phyloP scores from a whole-genome alignment of 2,329 filamentous ascomycete species.

The Dissoconium aciculare region DNA sequence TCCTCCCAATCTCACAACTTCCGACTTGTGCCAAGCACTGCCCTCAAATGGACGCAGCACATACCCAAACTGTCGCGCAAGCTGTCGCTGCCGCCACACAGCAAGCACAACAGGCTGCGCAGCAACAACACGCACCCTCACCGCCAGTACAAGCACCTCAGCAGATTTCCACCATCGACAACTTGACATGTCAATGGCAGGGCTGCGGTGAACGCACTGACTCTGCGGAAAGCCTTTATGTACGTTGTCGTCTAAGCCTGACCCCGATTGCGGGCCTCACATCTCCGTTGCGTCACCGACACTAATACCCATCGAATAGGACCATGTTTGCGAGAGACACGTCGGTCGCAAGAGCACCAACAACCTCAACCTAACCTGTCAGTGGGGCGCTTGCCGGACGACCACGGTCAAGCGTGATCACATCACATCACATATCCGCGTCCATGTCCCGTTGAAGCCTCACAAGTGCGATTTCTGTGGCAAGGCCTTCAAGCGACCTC shows the following conservation, averaged over 20 bases:
- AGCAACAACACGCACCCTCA: conserved; percentile 12
- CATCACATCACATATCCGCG: conserved; percentile 96
- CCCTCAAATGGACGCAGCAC: conserved; percentile 4
- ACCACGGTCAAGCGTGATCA: conserved; percentile 98
- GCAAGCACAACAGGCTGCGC: conserved; percentile 15
- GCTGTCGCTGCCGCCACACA: conserved; percentile 19
- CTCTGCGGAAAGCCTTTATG: conserved; percentile 47
- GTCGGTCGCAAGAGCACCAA: conserved; percentile 98
- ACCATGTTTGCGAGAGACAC: conserved; percentile 96
- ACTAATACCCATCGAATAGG: conserved; percentile 38
- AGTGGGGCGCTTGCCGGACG: conserved; percentile 91
- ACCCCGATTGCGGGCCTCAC: conserved; percentile 1
- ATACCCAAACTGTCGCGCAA: conserved; percentile 17
- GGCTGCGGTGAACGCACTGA: conserved; percentile 45
- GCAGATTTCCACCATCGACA: conserved; percentile 26
- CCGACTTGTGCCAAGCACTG: too few relatives aligned
- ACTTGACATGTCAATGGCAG: conserved; percentile 45
- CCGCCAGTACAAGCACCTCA: conserved; percentile 20
- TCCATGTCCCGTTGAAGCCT: conserved; percentile 96
- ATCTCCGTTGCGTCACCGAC: background rate
- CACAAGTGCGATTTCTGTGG: conserved; percentile 98
- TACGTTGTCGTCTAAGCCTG: conserved; percentile 27
- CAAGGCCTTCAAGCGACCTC: conserved; percentile 97
- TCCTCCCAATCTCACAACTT: too few relatives aligned
- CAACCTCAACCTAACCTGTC: conserved; percentile 92